Conservation (phyloP, 116 monocot species). For the Zostera marina region DNA sequence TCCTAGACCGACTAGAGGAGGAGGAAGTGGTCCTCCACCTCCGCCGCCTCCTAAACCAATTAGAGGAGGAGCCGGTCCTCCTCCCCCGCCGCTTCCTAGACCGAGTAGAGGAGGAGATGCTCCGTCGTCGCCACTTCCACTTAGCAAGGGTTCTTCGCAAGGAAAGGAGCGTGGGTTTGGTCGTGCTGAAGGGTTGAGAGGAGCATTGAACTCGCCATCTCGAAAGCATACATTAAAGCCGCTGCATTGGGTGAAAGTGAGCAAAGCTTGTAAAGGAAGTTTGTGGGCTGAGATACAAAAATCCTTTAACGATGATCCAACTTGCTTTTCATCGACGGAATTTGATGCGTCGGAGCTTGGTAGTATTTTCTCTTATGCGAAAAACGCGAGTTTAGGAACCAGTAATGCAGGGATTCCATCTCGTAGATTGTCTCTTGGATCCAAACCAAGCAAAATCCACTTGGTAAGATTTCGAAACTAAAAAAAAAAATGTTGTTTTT, state of each 20-base stretch:
- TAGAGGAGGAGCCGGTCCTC: conserved; percentile 27
- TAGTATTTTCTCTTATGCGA: conserved; percentile 52
- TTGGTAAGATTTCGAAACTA: too few relatives aligned
- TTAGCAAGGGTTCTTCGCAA: not conserved
- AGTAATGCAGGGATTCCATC: conserved; percentile 36
- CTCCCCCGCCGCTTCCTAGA: conserved; percentile 34
- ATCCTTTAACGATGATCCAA: conserved; percentile 50
- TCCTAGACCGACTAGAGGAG: conserved; percentile 8
- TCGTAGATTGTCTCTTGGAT: conserved; percentile 41
- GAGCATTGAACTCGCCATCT: conserved; percentile 15
- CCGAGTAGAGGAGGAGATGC: conserved; percentile 12
- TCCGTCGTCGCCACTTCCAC: conserved; percentile 11
- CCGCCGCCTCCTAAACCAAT: conserved; percentile 38
- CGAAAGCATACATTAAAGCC: conserved; percentile 67
- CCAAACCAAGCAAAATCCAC: conserved; percentile 84
- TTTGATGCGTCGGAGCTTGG: conserved; percentile 97
- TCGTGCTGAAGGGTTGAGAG: conserved; percentile 13
- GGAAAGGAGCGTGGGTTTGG: conserved; percentile 52
- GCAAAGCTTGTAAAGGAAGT: conserved; percentile 86
- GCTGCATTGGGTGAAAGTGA: conserved; percentile 93
- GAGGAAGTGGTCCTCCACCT: too few relatives aligned
- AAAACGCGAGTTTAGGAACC: conserved; percentile 13
- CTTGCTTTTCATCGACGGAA: too few relatives aligned
- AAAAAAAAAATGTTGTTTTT: too few relatives aligned
- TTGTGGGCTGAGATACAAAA: conserved; percentile 94